Conservation (phyloP, 768 basidiomycete genomes). For the Psilocybe cyanescens region DNA sequence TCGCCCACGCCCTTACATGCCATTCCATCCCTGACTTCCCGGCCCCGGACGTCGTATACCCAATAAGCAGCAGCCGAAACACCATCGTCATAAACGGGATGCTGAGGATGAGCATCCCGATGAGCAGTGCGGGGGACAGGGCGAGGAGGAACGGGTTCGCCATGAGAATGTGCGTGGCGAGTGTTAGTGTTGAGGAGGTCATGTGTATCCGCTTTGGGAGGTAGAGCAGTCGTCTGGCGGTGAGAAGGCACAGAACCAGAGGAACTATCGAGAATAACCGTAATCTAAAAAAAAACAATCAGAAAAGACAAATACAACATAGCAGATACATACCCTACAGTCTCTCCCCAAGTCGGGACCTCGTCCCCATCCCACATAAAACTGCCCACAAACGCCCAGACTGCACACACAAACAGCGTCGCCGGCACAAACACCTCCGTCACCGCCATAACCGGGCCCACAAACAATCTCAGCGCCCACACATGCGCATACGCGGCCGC, state of each 20-base stretch:
- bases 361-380: conserved; percentile 59
- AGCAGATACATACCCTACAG: conserved; percentile 56
- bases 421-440: conserved; percentile 79
- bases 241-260: conserved; percentile 67
- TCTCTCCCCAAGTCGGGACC: conserved; percentile 82
- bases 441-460: conserved; percentile 80
- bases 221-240: conserved; percentile 71
- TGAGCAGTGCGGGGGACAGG: conserved; percentile 74
- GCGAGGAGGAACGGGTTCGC: conserved; percentile 76
- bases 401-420: conserved; percentile 70
- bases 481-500: conserved; percentile 75
- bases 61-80: conserved; percentile 77
- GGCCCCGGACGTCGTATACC: conserved; percentile 42
- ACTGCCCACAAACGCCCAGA: conserved; percentile 84
- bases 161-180: conserved; percentile 73
- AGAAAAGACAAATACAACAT: conserved; percentile 27
- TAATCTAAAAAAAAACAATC: conserved; percentile 43
- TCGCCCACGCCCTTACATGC: conserved; percentile 42
- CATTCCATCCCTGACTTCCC: conserved; percentile 33
- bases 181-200: conserved; percentile 57
- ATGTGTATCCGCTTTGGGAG: conserved; percentile 75
- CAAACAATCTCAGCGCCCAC: conserved; percentile 77
- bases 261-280: conserved; percentile 81
- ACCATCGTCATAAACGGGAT: conserved; percentile 82
- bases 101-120: conserved; percentile 65